Base-by-base conservation (phyloP, 306 rosid genomes). In the Medicago lupulina region DNA sequence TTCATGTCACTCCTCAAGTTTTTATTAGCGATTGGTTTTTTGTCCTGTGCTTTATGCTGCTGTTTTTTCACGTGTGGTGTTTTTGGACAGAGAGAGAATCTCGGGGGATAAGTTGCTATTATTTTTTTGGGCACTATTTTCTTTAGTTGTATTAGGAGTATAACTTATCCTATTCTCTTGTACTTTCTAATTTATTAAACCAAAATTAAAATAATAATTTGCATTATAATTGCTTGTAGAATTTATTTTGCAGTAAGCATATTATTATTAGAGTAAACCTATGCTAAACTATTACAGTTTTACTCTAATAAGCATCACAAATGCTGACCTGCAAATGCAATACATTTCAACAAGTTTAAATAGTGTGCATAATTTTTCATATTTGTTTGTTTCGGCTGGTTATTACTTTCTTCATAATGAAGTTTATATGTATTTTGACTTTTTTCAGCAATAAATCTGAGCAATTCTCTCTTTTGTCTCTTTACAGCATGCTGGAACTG, bases 401-500 rank as follows among this genome's bases (percentile, higher is more conserved):
- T 75, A 54, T 70, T 64, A 8, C 75, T 70, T 70, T 64, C 71
- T 63, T 14, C 46, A 3, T 64, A 38, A 58, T 57, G 75, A 57
- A 57, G n/a, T 80, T 79, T 79, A 13, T 49, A 65, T 74, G 15
- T 46, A 59, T 65, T 25, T 70, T 54, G 78, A 46, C 73, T 10
- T 63, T 63, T 67, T 69, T 55, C 71, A 79, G 50, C 40, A 80
- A 62, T 39, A 36, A 23, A 51, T 57, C 67, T 65, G 59, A 58
- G 17, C 46, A 50, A 23, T 84, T 62, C 39, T 76, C 40, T 65
- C 3, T 79, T 74, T 58, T 41, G 63, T 61, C 63, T 83, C 43
- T 76, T 72, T 78, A 78, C 78, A 95, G 98, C 96, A 93, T 80
- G 98, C 98, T 71, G 96, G 98, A 76, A 80, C 79, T 80, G 90